Percentiles rank a stretch among this genome's conserved stretches.
These are phyloP conservation scores for Hymenoscyphus albidus DNA, from an alignment of 2,329 filamentous ascomycete genomes.

Conservation along the genomic window DNA sequence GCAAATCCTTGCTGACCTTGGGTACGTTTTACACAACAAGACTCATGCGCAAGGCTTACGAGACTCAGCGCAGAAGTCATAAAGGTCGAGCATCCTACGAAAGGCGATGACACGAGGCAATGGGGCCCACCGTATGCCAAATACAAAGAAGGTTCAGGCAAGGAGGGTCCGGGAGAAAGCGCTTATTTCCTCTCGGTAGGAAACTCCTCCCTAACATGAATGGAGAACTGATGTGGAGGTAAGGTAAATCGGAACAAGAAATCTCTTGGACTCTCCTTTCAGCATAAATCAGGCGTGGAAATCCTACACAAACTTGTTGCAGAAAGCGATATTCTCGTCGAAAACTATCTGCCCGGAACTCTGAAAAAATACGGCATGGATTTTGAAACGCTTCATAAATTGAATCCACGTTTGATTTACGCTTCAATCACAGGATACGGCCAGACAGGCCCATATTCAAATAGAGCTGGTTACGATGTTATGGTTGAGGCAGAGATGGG, in stretches of 20 bases:
- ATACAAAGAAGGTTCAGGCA: conserved; percentile 58
- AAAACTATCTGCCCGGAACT: conserved; percentile 91
- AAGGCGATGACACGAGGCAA: conserved; percentile 89
- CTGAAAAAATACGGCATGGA: conserved; percentile 90
- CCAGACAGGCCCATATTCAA: conserved; percentile 85
- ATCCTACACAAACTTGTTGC: conserved; percentile 82
- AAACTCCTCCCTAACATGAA: conserved; percentile 5
- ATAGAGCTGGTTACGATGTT: conserved; percentile 91
- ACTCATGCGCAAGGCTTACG: conserved; percentile 15
- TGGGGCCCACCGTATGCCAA: conserved; percentile 94
- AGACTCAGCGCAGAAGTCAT: conserved; percentile 80
- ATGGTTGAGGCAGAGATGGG: conserved; percentile 99
- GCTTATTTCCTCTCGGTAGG: conserved; percentile 88
- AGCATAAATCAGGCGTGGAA: conserved; percentile 75
- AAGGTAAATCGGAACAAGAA: conserved; percentile 97
- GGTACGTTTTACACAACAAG: conserved; percentile 55
- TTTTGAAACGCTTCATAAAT: conserved; percentile 71
- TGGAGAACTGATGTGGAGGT: conserved; percentile 5
- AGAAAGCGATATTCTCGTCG: conserved; percentile 87
- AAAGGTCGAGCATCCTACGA: conserved; percentile 89
- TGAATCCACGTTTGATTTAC: conserved; percentile 88
- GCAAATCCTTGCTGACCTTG: conserved; percentile 91
- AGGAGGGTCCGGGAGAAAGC: conserved; percentile 77
- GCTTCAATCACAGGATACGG: conserved; percentile 97
- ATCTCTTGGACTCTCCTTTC: conserved; percentile 86